A percentile compares a stretch with the other conserved stretches of the same genome.
Evolutionary conservation across 1,284 basidiomycete genomes (phyloP).

Genomic region (Melanopsichium pennsylvanicum): DNA sequence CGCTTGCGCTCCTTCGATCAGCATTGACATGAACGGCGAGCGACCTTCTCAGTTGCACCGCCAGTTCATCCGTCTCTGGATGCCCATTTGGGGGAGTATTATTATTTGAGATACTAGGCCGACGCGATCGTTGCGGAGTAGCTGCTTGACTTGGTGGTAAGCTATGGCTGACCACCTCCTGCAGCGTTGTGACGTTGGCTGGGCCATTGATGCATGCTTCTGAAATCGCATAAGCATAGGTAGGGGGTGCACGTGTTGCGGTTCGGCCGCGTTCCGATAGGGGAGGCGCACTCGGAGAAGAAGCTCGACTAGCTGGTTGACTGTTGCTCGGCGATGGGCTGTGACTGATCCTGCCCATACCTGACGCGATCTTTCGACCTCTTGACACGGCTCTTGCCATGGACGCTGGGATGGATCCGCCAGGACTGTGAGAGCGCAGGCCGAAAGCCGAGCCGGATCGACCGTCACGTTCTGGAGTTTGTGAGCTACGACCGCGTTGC

Average conservation of each 20-base stretch:
- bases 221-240: constrained; percentile 36
- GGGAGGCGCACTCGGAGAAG: constrained; percentile 32
- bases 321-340: constrained; percentile 45
- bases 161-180: constrained; percentile 32
- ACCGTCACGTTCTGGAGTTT: constrained; percentile 33
- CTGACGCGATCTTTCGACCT: constrained; percentile 40
- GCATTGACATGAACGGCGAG: constrained; percentile 20
- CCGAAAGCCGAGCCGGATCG: constrained; percentile 44
- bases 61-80: constrained; percentile 25
- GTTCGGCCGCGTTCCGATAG: constrained; percentile 31
- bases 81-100: background rate
- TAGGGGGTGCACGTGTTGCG: constrained; percentile 27
- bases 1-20: constrained; percentile 36
- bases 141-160: constrained; percentile 25
- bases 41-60: constrained; percentile 31
- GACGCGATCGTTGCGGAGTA: constrained; percentile 37
- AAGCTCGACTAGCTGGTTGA: constrained; percentile 26
- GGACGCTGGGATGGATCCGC: constrained; percentile 44
- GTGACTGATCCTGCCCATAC: constrained; percentile 45
- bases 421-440: constrained; percentile 37
- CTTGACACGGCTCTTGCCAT: constrained; percentile 51
- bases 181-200: constrained; percentile 8
- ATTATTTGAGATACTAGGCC: constrained; percentile 24
- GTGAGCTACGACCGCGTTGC: constrained; percentile 29
- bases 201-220: constrained; percentile 20